Conservation (phyloP, 192 early-diverging fungal genomes). For the Podila epigama region DNA sequence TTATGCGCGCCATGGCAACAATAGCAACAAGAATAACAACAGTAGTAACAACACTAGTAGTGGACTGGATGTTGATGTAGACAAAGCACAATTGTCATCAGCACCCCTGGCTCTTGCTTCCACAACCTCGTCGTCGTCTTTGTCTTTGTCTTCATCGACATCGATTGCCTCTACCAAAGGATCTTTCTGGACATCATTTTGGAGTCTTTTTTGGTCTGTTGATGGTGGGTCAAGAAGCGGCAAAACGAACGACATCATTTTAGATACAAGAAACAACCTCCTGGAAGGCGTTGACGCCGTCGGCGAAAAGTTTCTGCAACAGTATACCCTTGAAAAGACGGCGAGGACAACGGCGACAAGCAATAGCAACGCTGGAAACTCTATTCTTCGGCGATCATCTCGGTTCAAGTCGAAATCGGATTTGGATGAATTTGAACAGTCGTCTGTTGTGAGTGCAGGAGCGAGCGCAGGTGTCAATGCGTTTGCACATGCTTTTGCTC, state of each 20-base stretch:
- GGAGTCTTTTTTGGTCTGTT: no score
- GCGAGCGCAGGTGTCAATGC: background rate
- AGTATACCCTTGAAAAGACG: slow-evolving; percentile 43
- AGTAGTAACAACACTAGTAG: background rate
- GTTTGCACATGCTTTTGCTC: background rate
- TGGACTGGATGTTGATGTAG: background rate
- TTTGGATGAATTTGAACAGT: slow-evolving; percentile 41
- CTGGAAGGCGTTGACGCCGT: slow-evolving; percentile 16
- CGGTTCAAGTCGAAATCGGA: slow-evolving; percentile 46
- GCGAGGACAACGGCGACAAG: background rate
- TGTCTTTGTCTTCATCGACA: background rate
- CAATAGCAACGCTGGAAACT: slow-evolving; percentile 15
- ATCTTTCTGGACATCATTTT: no score
- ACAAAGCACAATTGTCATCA: no score
- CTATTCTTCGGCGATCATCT: slow-evolving; percentile 34
- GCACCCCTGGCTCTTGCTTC: no score
- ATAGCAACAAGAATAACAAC: background rate
- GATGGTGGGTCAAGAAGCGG: background rate
- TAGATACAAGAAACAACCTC: background rate
- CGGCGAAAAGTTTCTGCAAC: slow-evolving; percentile 41
- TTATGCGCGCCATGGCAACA: background rate
- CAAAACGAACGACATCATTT: background rate
- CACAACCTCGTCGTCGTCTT: no score
- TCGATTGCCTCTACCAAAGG: no score
- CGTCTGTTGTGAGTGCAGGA: slow-evolving; percentile 3